Conservation (phyloP, 345 rosid species). For the Pistacia integerrima region DNA sequence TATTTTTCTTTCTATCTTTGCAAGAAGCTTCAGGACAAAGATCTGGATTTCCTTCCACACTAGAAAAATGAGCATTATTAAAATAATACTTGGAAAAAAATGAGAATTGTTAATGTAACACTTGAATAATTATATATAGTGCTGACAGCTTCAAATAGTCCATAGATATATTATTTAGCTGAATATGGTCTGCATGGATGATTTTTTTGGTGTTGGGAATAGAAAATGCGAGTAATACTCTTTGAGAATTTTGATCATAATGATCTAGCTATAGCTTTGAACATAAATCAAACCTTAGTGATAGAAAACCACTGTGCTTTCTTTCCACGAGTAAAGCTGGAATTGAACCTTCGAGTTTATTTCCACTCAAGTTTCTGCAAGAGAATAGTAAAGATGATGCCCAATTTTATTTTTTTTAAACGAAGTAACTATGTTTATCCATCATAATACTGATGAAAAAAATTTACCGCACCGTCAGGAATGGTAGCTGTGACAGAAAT, state of each 20-base stretch:
- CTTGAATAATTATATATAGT: too few species aligned
- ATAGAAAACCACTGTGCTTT: slow-evolving; percentile 22
- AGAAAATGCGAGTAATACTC: too few species aligned
- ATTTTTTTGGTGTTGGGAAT: background rate
- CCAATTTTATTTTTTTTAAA: background rate
- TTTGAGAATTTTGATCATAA: too few species aligned
- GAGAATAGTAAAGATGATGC: background rate
- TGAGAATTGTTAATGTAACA: too few species aligned
- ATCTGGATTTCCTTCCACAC: slow-evolving; percentile 43
- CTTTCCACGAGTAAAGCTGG: slow-evolving; percentile 34
- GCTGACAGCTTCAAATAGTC: background rate
- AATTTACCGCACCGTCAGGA: slow-evolving; percentile 7
- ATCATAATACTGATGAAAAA: too few species aligned
- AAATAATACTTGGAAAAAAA: too few species aligned
- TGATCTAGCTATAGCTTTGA: background rate
- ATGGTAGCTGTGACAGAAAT: slow-evolving; percentile 39
- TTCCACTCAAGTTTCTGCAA: slow-evolving; percentile 46
- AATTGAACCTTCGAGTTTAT: slow-evolving; percentile 45
- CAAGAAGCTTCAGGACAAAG: slow-evolving; percentile 42
- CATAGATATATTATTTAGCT: background rate
- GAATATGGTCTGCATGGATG: background rate
- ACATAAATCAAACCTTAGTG: slow-evolving; percentile 21
- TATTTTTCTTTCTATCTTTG: slow-evolving; percentile 24
- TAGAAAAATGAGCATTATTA: background rate
- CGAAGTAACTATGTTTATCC: slow-evolving; percentile 6